Percentiles rank a stretch among this genome's conserved stretches.
phyloP scores from a whole-genome alignment of 2,329 filamentous ascomycete species.

The Alternaria sp. region DNA sequence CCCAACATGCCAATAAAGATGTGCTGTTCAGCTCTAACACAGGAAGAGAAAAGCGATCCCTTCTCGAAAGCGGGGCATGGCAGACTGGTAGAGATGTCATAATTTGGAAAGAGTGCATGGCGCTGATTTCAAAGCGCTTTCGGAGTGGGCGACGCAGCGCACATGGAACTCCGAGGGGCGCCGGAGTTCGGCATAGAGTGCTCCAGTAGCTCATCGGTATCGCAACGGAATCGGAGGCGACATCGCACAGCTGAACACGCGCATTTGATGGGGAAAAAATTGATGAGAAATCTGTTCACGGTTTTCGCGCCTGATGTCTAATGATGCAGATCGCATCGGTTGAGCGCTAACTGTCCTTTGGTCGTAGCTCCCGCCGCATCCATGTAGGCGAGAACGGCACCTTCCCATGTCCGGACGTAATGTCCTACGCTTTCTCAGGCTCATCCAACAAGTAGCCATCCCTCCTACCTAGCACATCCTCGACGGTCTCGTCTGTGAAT shows the following conservation, averaged over 20 bases:
- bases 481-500: conserved; percentile 76
- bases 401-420: neutral
- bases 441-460: neutral
- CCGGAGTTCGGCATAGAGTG: neutral
- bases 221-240: neutral
- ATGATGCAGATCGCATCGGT: neutral
- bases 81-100: neutral
- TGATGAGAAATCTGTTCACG: neutral
- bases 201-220: neutral
- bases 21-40: neutral
- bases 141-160: neutral
- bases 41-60: neutral
- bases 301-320: neutral
- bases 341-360: neutral
- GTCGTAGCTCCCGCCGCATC: neutral
- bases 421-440: neutral
- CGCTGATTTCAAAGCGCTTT: neutral
- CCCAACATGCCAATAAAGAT: neutral
- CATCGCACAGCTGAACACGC: neutral
- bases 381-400: neutral
- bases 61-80: conserved; percentile 2
- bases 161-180: neutral
- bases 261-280: neutral
- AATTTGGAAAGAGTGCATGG: neutral
- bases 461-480: conserved; percentile 11